Evolutionary conservation across 2,329 filamentous ascomycete genomes (phyloP), one percentile per base, ranked within the genome.

Genomic region (Xylariaceae sp.): DNA sequence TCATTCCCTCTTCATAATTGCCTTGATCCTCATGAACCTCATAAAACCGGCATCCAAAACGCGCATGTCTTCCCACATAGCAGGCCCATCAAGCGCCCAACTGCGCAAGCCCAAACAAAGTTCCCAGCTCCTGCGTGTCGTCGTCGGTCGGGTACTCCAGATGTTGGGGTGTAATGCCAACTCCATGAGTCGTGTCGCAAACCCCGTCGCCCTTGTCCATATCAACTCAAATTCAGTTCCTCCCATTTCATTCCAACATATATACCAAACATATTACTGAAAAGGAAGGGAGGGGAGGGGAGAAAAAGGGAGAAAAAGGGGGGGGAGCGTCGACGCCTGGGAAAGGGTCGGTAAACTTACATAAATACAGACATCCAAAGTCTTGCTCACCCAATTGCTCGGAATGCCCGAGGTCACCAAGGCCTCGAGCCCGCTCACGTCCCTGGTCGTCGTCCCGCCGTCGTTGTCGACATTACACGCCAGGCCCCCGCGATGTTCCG

Each of bases 381-480:
- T 51, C 47, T 58, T 58, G 32, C 37, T 51, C 3, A 56, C 29
- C 53, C 53, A 58, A 3, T 53, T 37, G 31, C 31, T 40, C 2
- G 53, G 53, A 39, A 56, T 32, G 6, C 34, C 12, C 0, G 42
- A 26, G 31, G 40, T 8, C 4, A 11, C 34, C 5, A 32, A 29
- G 19, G 9, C 30, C 35, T 50, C 9, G 19, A 19, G 19, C 6
- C 56, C 53, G n/a, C 35, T 46, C 26, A 53, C 56, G 19, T 53
- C 31, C 41, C 37, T 50, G 2, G 52, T 58, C 26, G 56, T 53
- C 2, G 49, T 47, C 3, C 52, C 56, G 3, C 53, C 50, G 27
- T 44, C 46, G 26, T 55, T 58, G 31, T 58, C 56, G 12, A 55
- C 48, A 39, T 55, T 58, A 37, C 50, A 55, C 2, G 45, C 48